phyloP scores from a whole-genome alignment of 148 eudicot genomes.

The Rhododendron griersonianum region DNA sequence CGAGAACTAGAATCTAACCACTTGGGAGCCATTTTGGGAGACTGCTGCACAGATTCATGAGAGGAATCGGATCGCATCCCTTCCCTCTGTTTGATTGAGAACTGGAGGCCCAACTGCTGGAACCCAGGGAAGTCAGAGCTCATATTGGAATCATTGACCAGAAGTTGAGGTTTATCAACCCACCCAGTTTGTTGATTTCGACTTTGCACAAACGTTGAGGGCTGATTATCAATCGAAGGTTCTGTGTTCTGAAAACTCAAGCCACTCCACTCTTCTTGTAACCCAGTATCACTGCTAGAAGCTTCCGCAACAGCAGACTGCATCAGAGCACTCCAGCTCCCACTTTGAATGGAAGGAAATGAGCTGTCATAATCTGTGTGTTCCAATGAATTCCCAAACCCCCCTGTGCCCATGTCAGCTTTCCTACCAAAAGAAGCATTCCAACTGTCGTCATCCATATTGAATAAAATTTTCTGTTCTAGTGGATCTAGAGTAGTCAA shows the following conservation, averaged over 20 bases:
- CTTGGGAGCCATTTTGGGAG: slow-evolving; percentile 14
- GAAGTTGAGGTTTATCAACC: slow-evolving; percentile 31
- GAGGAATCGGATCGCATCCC: slow-evolving; percentile 22
- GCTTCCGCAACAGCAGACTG: slow-evolving; percentile 79
- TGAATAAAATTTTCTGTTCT: slow-evolving; percentile 62
- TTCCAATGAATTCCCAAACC: slow-evolving; percentile 17
- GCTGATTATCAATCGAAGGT: slow-evolving; percentile 32
- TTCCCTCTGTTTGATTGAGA: slow-evolving; percentile 18
- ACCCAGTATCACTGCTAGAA: slow-evolving; percentile 53
- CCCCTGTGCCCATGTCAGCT: slow-evolving; percentile 24
- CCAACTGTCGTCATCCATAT: slow-evolving; percentile 51
- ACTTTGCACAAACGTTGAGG: slow-evolving; percentile 19
- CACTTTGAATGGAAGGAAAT: slow-evolving; percentile 55
- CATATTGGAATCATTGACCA: slow-evolving; percentile 17
- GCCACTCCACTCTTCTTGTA: slow-evolving; percentile 69
- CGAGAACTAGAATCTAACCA: slow-evolving; percentile 20
- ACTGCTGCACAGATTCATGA: slow-evolving; percentile 26
- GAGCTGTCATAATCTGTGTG: slow-evolving; percentile 18
- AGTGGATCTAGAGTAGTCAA: slow-evolving; percentile 44
- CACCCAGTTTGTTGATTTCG: slow-evolving; percentile 24
- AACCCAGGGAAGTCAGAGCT: slow-evolving; percentile 30
- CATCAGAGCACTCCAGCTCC: slow-evolving; percentile 87
- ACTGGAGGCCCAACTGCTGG: slow-evolving; percentile 25
- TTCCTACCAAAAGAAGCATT: slow-evolving; percentile 36
- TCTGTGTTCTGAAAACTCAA: slow-evolving; percentile 51